Conservation (phyloP, 2,329 filamentous ascomycete species). For the Macrophomina phaseolina region DNA sequence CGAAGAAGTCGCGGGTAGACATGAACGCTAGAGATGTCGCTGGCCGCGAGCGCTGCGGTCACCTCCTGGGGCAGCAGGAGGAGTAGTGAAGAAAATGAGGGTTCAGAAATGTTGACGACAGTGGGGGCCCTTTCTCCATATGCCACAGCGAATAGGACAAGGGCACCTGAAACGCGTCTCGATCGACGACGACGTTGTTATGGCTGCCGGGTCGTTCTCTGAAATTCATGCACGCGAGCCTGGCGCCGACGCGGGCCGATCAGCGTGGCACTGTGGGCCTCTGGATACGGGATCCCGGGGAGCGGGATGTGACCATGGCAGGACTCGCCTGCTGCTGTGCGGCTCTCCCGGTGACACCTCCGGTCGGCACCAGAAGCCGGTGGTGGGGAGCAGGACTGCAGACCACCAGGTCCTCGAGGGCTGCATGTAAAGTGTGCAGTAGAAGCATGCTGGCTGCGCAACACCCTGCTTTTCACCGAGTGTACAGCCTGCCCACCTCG, state of each 20-base stretch:
- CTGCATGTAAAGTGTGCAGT: background rate
- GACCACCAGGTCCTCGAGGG: background rate
- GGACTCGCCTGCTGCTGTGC: background rate
- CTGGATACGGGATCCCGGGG: background rate
- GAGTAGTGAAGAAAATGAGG: background rate
- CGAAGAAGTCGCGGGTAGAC: background rate
- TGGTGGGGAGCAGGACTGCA: background rate
- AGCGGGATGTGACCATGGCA: background rate
- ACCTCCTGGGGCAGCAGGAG: background rate
- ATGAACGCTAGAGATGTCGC: background rate
- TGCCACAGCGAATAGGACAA: background rate
- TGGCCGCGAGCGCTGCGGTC: background rate
- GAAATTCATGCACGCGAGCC: constrained; percentile 10
- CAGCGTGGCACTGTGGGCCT: constrained; percentile 8
- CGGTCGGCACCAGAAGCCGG: background rate
- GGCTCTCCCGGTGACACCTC: background rate
- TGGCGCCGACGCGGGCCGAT: constrained; percentile 4
- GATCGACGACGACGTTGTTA: background rate
- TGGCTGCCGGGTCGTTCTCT: background rate
- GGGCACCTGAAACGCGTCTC: background rate
- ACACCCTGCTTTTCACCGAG: background rate
- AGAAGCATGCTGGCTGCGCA: background rate
- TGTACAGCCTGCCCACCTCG: background rate
- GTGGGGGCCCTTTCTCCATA: background rate
- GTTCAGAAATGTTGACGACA: background rate